Conservation (phyloP, 768 basidiomycete species). For the Kwoniella heveanensis region DNA sequence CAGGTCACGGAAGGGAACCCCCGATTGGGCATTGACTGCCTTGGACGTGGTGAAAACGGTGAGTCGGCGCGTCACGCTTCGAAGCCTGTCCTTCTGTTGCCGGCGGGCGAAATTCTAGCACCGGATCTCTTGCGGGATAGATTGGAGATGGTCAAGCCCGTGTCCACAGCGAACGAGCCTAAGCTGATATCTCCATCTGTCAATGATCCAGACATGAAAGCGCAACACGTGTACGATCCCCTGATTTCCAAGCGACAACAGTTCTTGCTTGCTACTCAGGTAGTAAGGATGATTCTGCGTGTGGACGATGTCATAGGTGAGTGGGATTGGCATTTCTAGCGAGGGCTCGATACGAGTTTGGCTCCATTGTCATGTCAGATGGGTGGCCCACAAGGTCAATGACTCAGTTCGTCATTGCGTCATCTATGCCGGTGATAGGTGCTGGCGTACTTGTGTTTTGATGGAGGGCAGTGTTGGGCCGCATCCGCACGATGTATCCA, state of each 20-base stretch:
- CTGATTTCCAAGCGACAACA: conserved; percentile 97
- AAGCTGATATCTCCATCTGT: not conserved
- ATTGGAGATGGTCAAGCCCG: too few species aligned
- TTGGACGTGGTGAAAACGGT: conserved; percentile 84
- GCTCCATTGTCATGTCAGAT: not conserved
- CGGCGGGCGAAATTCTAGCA: too few species aligned
- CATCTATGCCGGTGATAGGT: too few species aligned
- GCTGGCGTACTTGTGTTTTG: too few species aligned
- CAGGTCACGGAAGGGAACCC: conserved; percentile 85
- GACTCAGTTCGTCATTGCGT: not conserved
- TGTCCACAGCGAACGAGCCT: too few species aligned
- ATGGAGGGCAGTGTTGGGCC: too few species aligned
- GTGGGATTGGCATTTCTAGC: not conserved
- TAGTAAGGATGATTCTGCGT: conserved; percentile 55
- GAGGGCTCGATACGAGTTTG: too few species aligned
- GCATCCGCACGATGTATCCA: too few species aligned
- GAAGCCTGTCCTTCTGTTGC: too few species aligned
- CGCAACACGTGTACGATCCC: conserved; percentile 95
- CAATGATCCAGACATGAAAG: conserved; percentile 79
- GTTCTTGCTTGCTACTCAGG: conserved; percentile 82
- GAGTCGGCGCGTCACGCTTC: too few species aligned
- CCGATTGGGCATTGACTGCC: conserved; percentile 88
- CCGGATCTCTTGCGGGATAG: too few species aligned
- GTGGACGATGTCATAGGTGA: conserved; percentile 56
- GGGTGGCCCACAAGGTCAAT: not conserved